Conservation (phyloP, 371 early-diverging fungal genomes). For the Mortierella sp. region DNA sequence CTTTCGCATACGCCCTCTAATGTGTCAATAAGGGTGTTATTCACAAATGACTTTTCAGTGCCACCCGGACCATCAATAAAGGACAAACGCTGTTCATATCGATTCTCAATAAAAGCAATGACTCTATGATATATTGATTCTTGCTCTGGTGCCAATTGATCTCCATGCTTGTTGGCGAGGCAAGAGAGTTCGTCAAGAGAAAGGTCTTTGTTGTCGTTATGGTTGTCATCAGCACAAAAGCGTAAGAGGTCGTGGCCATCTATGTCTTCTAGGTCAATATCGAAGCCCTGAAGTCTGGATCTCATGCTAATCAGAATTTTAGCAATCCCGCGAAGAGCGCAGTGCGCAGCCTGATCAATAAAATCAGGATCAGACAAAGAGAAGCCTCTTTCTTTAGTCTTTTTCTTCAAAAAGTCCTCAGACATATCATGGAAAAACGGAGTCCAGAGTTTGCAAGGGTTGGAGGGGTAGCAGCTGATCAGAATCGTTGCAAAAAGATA, state of each 20-base stretch:
- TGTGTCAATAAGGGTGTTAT: constrained; percentile 20
- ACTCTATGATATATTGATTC: neutral
- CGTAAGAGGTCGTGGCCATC: neutral
- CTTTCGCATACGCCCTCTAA: neutral
- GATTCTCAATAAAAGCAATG: neutral
- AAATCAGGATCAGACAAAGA: neutral
- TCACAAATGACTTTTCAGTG: constrained; percentile 23
- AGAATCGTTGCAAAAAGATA: too few species aligned
- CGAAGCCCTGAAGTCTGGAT: neutral
- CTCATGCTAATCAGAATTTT: neutral
- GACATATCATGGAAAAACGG: neutral
- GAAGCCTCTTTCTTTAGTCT: neutral
- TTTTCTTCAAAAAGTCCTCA: constrained; percentile 1
- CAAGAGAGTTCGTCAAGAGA: too few species aligned
- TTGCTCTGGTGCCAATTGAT: too few species aligned
- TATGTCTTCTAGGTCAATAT: neutral
- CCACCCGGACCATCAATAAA: constrained; percentile 38
- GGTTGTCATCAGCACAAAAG: too few species aligned
- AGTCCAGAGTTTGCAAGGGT: neutral
- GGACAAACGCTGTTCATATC: neutral
- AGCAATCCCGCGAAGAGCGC: neutral
- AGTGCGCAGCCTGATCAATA: neutral
- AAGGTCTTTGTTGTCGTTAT: too few species aligned
- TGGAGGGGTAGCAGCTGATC: too few species aligned
- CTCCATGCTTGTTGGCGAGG: too few species aligned